Base-by-base conservation (phyloP, 2,329 filamentous ascomycete species). In the Trichoderma cornu-damae region DNA sequence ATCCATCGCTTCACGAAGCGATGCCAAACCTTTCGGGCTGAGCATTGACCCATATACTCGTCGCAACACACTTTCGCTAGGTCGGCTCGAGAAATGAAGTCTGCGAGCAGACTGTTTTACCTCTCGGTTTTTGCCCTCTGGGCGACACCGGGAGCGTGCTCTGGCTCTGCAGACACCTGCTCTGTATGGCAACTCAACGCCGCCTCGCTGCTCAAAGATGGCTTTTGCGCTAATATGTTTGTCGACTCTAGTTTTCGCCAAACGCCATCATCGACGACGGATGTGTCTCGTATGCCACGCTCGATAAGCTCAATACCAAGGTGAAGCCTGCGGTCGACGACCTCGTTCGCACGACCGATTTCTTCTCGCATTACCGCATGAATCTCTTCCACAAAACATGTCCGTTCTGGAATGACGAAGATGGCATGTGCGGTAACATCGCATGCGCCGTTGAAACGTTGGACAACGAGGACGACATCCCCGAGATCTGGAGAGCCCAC, bases 281-380 rank as follows among this genome's bases (percentile, higher is more conserved):
- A 48, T 97, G 94, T 75, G 90, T 90, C 61, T 96, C 93, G 57
- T 99, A 96, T 74, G 86, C 87, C 57, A 91, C 90, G 35, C 87
- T 99, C 72, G 92, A 99, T 69, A 77, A 79, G 38, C 79, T 99
- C 54, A 99, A 97, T 74, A 73, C 79, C 63, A 81, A 84, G 60
- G 79, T 96, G 61, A 86, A 87, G 65, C 89, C 91, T 16, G 82
- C 85, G 52, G 76, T 99, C 64, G 82, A 89, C 66, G 87, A 89
- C 56, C 83, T 99, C 44, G 96, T 90, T 0, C 84, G 84, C 65
- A 85, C 88, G 53, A 96, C 93, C 71, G 94, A 99, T 73, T 99
- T 96, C 81, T 99, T 99, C 75, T 93, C 93, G 53, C 91, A 97
- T 74, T 99, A 97, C 76, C 87, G 94, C 58, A 77, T 99, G 44